These are phyloP conservation scores for Irpex sp. DNA, from an alignment of 1,284 basidiomycete genomes.

Conservation along the genomic window DNA sequence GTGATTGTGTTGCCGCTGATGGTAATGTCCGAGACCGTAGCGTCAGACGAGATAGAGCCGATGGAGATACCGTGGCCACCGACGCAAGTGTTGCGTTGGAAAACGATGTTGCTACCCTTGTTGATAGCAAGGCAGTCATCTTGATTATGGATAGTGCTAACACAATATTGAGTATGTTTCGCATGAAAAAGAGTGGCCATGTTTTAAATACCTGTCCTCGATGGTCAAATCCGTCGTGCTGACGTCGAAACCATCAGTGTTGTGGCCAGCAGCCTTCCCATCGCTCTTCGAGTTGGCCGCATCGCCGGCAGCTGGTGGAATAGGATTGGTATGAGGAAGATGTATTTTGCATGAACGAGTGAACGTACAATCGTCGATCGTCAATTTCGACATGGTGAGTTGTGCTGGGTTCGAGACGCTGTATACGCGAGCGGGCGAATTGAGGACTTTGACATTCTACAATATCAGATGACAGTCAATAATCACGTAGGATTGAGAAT, in stretches of 20 bases:
- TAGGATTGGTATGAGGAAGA: not conserved
- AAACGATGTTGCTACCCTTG: slow-evolving; percentile 49
- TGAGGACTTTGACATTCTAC: slow-evolving; percentile 34
- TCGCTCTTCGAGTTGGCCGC: slow-evolving; percentile 42
- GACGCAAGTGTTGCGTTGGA: slow-evolving; percentile 49
- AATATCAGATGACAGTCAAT: not conserved
- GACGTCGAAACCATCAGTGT: slow-evolving; percentile 56
- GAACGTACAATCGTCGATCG: slow-evolving; percentile 34
- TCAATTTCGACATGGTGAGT: slow-evolving; percentile 29
- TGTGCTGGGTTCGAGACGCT: slow-evolving; percentile 30
- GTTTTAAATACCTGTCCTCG: slow-evolving; percentile 26
- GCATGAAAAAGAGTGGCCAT: slow-evolving; percentile 4
- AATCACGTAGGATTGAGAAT: not conserved
- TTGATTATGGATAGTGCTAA: slow-evolving; percentile 31
- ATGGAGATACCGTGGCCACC: slow-evolving; percentile 61
- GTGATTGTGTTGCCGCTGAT: slow-evolving; percentile 43
- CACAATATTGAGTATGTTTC: not conserved
- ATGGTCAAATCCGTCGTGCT: slow-evolving; percentile 41
- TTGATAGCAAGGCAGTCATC: slow-evolving; percentile 67
- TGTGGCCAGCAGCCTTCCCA: slow-evolving; percentile 33
- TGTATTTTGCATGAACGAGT: not conserved
- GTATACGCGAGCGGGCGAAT: slow-evolving; percentile 34
- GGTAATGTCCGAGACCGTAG: slow-evolving; percentile 42
- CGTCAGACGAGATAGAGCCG: slow-evolving; percentile 47
- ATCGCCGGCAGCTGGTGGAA: slow-evolving; percentile 30